phyloP scores from a whole-genome alignment of 345 rosid genomes.

The Erucastrum elatum region DNA sequence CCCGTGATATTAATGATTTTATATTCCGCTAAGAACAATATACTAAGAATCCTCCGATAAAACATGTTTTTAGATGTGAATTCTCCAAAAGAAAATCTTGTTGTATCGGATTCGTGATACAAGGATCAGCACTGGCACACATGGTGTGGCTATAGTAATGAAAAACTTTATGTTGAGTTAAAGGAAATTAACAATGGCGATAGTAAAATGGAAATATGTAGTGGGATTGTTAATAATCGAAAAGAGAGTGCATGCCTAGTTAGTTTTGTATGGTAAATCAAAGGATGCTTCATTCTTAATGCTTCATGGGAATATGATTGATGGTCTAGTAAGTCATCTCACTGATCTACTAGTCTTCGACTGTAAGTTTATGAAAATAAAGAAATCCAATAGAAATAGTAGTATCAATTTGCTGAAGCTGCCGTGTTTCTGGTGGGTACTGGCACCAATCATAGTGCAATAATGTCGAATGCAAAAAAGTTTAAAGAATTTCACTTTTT shows the following conservation, averaged over 20 bases:
- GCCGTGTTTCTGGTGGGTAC: constrained; percentile 37
- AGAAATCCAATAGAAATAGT: background rate
- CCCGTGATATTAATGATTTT: too few relatives aligned
- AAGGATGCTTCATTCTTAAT: constrained; percentile 26
- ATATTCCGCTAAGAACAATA: too few relatives aligned
- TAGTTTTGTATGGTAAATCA: background rate
- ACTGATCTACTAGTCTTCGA: constrained; percentile 12
- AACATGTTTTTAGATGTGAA: too few relatives aligned
- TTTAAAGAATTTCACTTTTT: constrained; percentile 5
- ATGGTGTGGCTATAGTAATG: background rate
- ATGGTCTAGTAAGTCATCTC: constrained; percentile 38
- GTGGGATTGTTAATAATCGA: background rate
- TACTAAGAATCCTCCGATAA: too few relatives aligned
- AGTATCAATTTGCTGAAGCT: constrained; percentile 25
- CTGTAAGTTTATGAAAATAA: background rate
- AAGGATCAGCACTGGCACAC: background rate
- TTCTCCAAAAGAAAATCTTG: too few relatives aligned
- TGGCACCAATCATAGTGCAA: constrained; percentile 47
- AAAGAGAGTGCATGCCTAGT: background rate
- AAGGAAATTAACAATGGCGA: background rate
- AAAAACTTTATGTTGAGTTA: background rate
- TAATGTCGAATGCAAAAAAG: constrained; percentile 40
- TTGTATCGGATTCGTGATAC: background rate
- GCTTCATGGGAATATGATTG: constrained; percentile 37
- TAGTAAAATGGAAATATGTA: background rate